Evolutionary conservation across 2,329 filamentous ascomycete species (phyloP).

Genomic region (Sarocladium kiliense): DNA sequence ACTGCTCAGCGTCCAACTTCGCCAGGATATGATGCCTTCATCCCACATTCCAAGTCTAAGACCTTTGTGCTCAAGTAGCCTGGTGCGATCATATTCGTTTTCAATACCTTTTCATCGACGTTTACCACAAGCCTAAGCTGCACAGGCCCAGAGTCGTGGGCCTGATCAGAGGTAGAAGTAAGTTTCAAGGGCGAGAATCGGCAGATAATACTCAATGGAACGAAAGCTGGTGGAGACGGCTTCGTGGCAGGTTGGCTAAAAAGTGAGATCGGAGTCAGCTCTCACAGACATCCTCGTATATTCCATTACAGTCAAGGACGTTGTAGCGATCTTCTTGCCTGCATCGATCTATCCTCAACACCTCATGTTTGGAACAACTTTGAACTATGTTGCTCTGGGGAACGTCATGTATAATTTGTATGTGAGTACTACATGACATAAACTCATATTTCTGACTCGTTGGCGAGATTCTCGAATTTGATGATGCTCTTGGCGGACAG

Average conservation of each 20-base stretch:
- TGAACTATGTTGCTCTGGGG: too few species aligned
- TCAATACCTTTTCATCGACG: constrained; percentile 63
- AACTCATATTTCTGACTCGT: too few species aligned
- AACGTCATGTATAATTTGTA: too few species aligned
- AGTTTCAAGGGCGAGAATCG: constrained; percentile 14
- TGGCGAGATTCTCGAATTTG: too few species aligned
- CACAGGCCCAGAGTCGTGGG: constrained; percentile 49
- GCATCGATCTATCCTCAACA: too few species aligned
- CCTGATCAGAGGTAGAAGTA: constrained; percentile 43
- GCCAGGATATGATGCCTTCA: constrained; percentile 49
- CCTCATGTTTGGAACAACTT: too few species aligned
- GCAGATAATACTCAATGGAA: constrained; percentile 10
- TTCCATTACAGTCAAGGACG: too few species aligned
- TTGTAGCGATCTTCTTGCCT: too few species aligned
- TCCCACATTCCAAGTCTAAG: constrained; percentile 56
- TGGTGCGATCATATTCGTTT: constrained; percentile 35
- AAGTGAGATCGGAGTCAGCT: not conserved
- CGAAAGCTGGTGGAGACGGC: not conserved
- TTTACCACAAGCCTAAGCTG: constrained; percentile 51
- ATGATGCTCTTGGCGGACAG: too few species aligned
- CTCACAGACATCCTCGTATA: too few species aligned
- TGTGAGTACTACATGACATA: too few species aligned
- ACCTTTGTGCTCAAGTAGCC: constrained; percentile 57
- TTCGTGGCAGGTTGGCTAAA: not conserved
- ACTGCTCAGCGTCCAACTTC: constrained; percentile 35